Conservation (phyloP, 345 rosid genomes). For the Corchorus capsularis region DNA sequence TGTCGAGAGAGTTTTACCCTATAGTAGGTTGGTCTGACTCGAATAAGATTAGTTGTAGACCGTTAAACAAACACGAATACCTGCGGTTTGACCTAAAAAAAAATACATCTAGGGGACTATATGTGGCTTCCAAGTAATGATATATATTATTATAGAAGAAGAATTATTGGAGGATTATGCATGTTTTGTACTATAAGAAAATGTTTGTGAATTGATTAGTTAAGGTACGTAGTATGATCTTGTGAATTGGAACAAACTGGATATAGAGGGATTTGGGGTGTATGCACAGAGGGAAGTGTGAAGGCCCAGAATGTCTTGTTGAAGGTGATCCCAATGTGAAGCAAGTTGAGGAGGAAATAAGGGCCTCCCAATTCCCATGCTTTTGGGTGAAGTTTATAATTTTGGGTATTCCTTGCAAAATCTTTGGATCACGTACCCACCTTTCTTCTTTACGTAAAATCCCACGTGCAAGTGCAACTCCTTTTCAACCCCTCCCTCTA, state of each 20-base stretch:
- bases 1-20: too few species aligned
- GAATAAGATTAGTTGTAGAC: neutral
- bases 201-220: neutral
- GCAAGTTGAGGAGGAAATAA: constrained; percentile 22
- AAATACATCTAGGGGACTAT: too few species aligned
- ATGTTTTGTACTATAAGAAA: constrained; percentile 7
- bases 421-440: constrained; percentile 38
- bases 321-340: constrained; percentile 38
- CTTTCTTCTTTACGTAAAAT: constrained; percentile 33
- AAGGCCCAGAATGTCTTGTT: constrained; percentile 38
- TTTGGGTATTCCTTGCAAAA: neutral
- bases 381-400: constrained; percentile 24
- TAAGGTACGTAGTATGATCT: neutral
- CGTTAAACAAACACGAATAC: neutral
- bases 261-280: neutral
- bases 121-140: neutral
- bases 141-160: neutral
- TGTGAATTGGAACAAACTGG: neutral
- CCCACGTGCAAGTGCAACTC: constrained; percentile 30
- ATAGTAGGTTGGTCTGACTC: neutral
- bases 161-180: neutral
- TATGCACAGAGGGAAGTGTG: neutral
- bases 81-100: too few species aligned
- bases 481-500: constrained; percentile 16
- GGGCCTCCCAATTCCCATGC: constrained; percentile 3